These are phyloP conservation scores for Penicillium expansum DNA, from an alignment of 2,329 filamentous ascomycete genomes.

Conservation along the genomic window DNA sequence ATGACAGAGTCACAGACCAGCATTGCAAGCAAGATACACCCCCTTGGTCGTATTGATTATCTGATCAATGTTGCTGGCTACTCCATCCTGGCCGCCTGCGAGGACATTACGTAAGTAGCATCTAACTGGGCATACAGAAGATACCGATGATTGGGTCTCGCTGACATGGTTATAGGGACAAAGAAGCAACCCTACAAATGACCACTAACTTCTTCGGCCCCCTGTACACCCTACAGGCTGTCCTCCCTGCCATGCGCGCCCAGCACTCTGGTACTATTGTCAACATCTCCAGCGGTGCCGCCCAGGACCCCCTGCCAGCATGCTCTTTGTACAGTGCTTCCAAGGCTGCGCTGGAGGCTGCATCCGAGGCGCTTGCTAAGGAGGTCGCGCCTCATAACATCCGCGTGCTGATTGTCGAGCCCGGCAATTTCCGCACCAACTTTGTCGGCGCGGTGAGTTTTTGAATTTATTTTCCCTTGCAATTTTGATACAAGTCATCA, in stretches of 20 bases:
- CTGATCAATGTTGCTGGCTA: not conserved
- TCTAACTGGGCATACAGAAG: not conserved
- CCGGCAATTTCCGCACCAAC: not conserved
- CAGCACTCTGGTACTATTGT: not conserved
- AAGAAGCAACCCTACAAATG: not conserved
- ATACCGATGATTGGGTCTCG: no score
- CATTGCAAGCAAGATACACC: not conserved
- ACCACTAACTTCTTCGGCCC: not conserved
- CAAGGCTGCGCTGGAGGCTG: not conserved
- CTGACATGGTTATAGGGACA: not conserved
- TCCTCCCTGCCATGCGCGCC: not conserved
- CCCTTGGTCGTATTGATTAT: not conserved
- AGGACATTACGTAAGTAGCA: not conserved
- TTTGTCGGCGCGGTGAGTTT: not conserved
- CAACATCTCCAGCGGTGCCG: not conserved
- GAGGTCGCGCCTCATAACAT: not conserved
- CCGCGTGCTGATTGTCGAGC: not conserved
- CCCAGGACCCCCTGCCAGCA: not conserved
- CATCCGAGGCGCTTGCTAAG: not conserved
- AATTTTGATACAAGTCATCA: not conserved
- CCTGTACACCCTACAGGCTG: not conserved
- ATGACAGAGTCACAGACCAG: not conserved
- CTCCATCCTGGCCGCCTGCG: not conserved
- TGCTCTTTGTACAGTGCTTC: not conserved
- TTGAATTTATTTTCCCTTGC: not conserved